A percentile compares a stretch with the other conserved stretches of the same genome.
Evolutionary conservation across 2,329 filamentous ascomycete genomes (phyloP).

Genomic region (Colletotrichum shisoi): DNA sequence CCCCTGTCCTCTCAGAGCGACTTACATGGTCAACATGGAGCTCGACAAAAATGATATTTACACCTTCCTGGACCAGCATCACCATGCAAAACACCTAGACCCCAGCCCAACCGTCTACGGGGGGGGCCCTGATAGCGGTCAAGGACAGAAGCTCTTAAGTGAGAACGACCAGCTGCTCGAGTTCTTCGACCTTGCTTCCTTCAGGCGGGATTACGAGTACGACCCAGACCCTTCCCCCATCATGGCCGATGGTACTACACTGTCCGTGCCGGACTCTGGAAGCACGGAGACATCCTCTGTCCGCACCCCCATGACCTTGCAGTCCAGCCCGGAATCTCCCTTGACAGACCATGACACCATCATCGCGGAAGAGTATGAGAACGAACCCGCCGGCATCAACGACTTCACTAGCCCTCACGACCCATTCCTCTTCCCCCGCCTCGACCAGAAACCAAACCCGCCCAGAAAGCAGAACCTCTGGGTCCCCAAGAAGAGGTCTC

Average conservation of each 20-base stretch:
- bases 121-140: not conserved
- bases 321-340: not conserved
- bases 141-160: not conserved
- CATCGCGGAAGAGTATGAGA: not conserved
- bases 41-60: slow-evolving; percentile 8
- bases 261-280: not conserved
- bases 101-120: not conserved
- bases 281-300: slow-evolving; percentile 13
- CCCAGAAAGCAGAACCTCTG: not conserved
- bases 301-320: slow-evolving; percentile 3
- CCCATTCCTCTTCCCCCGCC: slow-evolving; percentile 1
- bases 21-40: slow-evolving; percentile 24
- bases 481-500: slow-evolving; percentile 2
- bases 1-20: slow-evolving; percentile 8
- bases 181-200: not conserved
- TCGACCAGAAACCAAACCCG: not conserved
- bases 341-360: slow-evolving; percentile 1
- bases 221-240: not conserved
- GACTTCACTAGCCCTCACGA: not conserved
- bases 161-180: slow-evolving; percentile 10
- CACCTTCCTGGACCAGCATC: slow-evolving; percentile 13
- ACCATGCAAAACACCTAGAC: not conserved
- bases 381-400: not conserved
- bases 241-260: not conserved
- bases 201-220: not conserved